These are phyloP conservation scores for Globisporangium emineosum DNA, from an alignment of 352 stramenopile genomes.

Conservation along the genomic window DNA sequence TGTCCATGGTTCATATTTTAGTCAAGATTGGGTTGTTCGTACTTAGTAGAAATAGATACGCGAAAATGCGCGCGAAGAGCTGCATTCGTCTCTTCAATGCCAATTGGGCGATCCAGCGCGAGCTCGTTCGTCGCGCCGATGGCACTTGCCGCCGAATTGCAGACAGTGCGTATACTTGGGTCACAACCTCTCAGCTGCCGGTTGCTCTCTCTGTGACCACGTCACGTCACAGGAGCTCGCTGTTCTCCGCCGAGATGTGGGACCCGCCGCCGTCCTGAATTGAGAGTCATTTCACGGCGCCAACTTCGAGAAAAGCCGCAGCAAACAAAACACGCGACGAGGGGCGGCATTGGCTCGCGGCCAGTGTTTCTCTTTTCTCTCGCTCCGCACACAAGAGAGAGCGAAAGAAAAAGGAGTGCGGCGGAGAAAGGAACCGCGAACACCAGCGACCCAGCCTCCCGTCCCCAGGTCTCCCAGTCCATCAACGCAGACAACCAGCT, in stretches of 20 bases:
- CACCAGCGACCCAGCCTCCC: background rate
- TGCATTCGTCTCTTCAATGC: background rate
- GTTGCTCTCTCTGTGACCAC: background rate
- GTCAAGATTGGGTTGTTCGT: background rate
- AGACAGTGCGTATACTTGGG: background rate
- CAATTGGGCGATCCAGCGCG: no score
- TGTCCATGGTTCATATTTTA: background rate
- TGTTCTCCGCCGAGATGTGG: conserved; percentile 13
- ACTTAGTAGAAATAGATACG: background rate
- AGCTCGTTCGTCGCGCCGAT: background rate
- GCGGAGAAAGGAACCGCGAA: conserved; percentile 18
- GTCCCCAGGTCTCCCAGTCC: background rate
- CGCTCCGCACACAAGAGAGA: background rate
- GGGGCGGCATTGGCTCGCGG: background rate
- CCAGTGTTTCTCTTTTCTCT: conserved; percentile 1
- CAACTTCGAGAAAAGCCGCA: conserved; percentile 10
- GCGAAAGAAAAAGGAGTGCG: conserved; percentile 5
- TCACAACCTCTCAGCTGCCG: background rate
- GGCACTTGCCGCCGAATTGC: background rate
- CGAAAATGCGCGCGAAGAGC: background rate
- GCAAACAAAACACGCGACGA: conserved; percentile 10
- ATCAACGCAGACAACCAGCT: conserved; percentile 9
- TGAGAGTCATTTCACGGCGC: conserved; percentile 23
- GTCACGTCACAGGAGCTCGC: conserved; percentile 4
- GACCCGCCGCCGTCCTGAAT: conserved; percentile 28